Conservation (phyloP, 2,329 filamentous ascomycete genomes). For the Aspergillus transmontanensis region DNA sequence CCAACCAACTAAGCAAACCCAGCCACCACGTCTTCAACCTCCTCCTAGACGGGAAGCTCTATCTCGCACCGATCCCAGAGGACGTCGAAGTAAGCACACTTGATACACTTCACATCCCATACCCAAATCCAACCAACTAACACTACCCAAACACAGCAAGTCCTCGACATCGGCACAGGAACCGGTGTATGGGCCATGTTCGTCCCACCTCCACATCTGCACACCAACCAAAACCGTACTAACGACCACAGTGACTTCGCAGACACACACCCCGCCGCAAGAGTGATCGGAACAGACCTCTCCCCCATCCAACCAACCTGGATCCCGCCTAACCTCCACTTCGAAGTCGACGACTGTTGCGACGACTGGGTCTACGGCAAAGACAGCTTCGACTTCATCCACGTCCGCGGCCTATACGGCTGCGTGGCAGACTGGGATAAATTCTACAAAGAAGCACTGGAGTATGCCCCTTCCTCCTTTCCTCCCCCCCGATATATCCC, state of each 20-base stretch:
- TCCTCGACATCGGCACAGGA: conserved; percentile 6
- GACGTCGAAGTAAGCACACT: not conserved
- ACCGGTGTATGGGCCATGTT: conserved; percentile 27
- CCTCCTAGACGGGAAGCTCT: conserved; percentile 30
- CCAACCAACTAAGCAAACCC: not conserved
- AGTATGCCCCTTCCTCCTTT: conserved; percentile 27
- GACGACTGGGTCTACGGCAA: conserved; percentile 41
- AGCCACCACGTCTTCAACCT: conserved; percentile 46
- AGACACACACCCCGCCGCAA: conserved; percentile 40
- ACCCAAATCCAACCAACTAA: not conserved
- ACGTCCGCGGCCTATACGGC: conserved; percentile 49
- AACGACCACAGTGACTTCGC: conserved; percentile 29
- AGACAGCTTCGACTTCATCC: conserved; percentile 46
- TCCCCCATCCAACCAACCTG: conserved; percentile 52
- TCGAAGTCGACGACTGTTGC: conserved; percentile 49
- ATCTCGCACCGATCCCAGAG: conserved; percentile 29
- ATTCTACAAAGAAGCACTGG: conserved; percentile 33
- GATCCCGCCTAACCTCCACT: conserved; percentile 50
- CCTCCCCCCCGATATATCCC: not conserved
- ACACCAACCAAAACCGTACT: not conserved
- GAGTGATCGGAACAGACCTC: conserved; percentile 51
- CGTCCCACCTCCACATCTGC: not conserved
- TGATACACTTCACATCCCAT: not conserved
- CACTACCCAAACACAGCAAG: not conserved
- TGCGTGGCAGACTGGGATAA: conserved; percentile 49